Evolutionary conservation across 1,139 yeast genomes (phyloP), one percentile per base, ranked within the genome.

Genomic region (Hyphopichia buzzinii): DNA sequence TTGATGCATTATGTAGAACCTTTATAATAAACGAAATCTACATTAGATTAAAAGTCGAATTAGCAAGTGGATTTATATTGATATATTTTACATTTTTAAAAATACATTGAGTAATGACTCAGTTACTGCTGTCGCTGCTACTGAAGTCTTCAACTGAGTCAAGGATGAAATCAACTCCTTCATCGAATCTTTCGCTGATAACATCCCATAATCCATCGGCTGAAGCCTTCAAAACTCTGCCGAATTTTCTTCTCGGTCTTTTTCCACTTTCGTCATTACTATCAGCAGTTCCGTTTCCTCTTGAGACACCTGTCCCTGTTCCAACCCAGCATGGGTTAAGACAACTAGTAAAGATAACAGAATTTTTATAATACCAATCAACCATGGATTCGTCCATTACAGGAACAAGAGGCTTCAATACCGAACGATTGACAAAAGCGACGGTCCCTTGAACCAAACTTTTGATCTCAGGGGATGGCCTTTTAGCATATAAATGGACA

Each of bases 351-450:
- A 90, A 89, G 1, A 92, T 77, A 19, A 90, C 76, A 1, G 97
- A 87, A 49, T 87, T 85, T 46, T 82, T 82, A 62, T 82, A 89
- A 57, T 81, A 92, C 97, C 97, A 90, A 50, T 89, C 96, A 14
- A 86, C 77, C 67, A 86, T 75, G 21, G 85, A 78, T 58, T 92
- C 97, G 58, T 90, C 97, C 60, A 89, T 81, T 26, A 87, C 74
- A 6, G 96, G 92, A 7, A 85, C 85, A 38, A 90, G 74, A 0
- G 96, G 81, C 49, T 85, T 80, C 49, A 90, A 64, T 14, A 74
- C 72, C 2, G 82, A 72, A 37, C 81, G 71, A 45, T 82, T 88
- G 17, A 84, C 67, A 53, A 84, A 87, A 33, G 81, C 80, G 25
- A 89, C 76, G 1, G 89, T 77, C 8, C 94, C 89, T 49, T 79